phyloP scores from a whole-genome alignment of 208 protist genomes.

The Endotrypanum monterogeii region DNA sequence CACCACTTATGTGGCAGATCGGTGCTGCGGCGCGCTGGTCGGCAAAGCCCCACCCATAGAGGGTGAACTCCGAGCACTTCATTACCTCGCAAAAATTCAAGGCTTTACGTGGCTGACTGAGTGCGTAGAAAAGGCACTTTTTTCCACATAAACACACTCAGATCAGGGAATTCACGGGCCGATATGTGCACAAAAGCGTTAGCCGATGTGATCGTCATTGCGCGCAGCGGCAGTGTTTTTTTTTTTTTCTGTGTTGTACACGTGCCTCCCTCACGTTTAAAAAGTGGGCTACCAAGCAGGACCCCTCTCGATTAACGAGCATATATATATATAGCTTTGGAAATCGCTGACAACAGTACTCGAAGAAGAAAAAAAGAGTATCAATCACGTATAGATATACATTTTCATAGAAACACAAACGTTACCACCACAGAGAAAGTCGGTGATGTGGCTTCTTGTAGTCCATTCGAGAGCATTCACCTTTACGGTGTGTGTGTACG shows the following conservation, averaged over 20 bases:
- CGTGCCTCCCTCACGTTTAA: not conserved
- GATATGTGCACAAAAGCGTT: too few relatives aligned
- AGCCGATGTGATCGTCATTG: too few relatives aligned
- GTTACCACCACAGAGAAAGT: not conserved
- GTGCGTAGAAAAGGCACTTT: conserved; percentile 55
- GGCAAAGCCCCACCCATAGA: conserved; percentile 58
- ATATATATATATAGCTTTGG: too few relatives aligned
- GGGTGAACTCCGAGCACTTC: conserved; percentile 57
- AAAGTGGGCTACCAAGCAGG: not conserved
- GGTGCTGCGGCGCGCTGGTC: conserved; percentile 77
- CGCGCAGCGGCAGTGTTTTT: not conserved
- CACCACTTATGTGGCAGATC: conserved; percentile 62
- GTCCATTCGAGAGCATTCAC: not conserved
- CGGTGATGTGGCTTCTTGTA: not conserved
- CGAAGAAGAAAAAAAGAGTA: not conserved
- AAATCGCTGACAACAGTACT: not conserved
- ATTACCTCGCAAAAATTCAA: conserved; percentile 63
- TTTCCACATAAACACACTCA: conserved; percentile 36
- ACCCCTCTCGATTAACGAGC: not conserved
- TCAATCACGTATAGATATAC: not conserved
- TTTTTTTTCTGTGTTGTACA: not conserved
- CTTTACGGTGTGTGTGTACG: not conserved
- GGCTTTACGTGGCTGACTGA: conserved; percentile 76
- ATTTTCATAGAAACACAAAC: not conserved
- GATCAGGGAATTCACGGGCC: too few relatives aligned